Evolutionary conservation across 1,139 yeast species (phyloP).

Genomic region (Geotrichum aggregatum): DNA sequence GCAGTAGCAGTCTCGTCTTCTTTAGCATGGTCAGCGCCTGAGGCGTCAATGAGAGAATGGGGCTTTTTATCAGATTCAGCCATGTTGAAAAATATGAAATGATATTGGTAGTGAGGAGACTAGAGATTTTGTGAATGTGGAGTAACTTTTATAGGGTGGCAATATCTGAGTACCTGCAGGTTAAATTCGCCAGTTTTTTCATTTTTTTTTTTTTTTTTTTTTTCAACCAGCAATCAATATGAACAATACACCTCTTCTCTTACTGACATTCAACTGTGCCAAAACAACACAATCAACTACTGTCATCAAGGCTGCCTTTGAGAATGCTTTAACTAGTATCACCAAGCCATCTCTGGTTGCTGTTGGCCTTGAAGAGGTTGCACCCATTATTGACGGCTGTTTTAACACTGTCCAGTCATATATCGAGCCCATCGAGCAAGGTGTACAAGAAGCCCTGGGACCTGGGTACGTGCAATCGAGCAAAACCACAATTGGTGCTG

Average conservation of each 20-base stretch:
- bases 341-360: slow-evolving; percentile 50
- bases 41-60: slow-evolving; percentile 46
- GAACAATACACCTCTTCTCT: slow-evolving; percentile 9
- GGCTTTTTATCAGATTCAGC: slow-evolving; percentile 20
- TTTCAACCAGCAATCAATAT: no score
- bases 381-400: slow-evolving; percentile 61
- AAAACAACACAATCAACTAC: slow-evolving; percentile 16
- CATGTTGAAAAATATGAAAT: neutral
- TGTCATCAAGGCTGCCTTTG: slow-evolving; percentile 28
- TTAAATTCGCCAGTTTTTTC: neutral
- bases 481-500: slow-evolving; percentile 56
- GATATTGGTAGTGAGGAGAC: neutral
- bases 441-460: slow-evolving; percentile 44
- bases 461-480: slow-evolving; percentile 46
- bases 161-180: neutral
- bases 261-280: slow-evolving; percentile 34
- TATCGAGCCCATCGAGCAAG: slow-evolving; percentile 43
- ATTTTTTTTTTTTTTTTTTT: neutral
- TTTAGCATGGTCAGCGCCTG: slow-evolving; percentile 48
- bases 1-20: slow-evolving; percentile 97
- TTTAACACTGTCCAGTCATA: slow-evolving; percentile 44
- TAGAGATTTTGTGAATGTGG: neutral
- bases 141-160: neutral
- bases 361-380: slow-evolving; percentile 72
- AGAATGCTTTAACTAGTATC: slow-evolving; percentile 3